Conservation (phyloP, 2,329 filamentous ascomycete genomes). For the Apiospora koreana region DNA sequence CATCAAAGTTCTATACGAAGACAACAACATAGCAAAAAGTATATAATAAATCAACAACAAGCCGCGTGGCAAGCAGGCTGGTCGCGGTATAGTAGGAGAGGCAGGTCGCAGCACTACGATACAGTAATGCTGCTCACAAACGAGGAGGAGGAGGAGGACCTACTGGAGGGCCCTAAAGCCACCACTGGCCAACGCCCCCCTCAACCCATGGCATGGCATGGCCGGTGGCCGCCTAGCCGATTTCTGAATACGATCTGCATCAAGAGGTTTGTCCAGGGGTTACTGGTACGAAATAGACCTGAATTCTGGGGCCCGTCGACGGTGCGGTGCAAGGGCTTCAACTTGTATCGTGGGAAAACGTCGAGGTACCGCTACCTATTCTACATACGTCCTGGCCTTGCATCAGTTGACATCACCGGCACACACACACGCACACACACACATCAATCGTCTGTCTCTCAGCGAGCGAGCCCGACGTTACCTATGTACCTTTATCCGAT, state of each 20-base stretch:
- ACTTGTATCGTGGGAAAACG: not conserved
- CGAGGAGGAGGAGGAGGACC: too few relatives aligned
- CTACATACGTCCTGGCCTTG: too few relatives aligned
- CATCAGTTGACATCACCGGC: not conserved
- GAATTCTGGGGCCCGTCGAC: not conserved
- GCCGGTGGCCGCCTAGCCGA: conserved; percentile 6
- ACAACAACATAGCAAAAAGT: not conserved
- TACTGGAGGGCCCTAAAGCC: not conserved
- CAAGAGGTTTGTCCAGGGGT: not conserved
- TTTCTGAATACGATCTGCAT: conserved; percentile 11
- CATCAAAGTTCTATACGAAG: not conserved
- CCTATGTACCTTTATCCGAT: not conserved
- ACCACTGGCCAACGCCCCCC: not conserved
- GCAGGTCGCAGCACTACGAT: not conserved
- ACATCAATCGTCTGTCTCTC: too few relatives aligned
- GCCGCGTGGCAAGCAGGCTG: not conserved
- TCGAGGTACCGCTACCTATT: not conserved
- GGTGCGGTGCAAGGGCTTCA: not conserved
- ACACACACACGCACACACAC: not conserved
- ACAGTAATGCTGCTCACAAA: not conserved
- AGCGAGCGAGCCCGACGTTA: not conserved
- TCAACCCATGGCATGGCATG: not conserved
- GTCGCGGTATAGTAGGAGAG: not conserved
- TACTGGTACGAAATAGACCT: not conserved
- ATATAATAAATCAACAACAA: not conserved